Evolutionary conservation across 2,329 filamentous ascomycete species (phyloP).

Genomic region (Beauveria varroae): DNA sequence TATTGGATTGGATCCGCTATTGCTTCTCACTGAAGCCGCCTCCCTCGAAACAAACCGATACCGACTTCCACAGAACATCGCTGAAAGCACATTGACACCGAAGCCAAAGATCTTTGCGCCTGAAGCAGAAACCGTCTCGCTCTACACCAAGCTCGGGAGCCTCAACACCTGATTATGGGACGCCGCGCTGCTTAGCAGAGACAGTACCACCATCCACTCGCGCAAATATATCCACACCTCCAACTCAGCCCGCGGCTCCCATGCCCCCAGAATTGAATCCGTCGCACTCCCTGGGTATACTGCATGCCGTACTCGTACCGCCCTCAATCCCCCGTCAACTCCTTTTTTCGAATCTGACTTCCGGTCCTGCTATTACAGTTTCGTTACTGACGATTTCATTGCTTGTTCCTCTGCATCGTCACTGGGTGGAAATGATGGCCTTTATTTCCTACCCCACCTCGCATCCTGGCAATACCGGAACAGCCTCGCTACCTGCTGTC

Average conservation of each 20-base stretch:
- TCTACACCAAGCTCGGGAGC: not conserved
- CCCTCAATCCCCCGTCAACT: not conserved
- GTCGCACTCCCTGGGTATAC: not conserved
- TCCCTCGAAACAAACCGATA: too few species aligned
- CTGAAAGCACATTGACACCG: too few species aligned
- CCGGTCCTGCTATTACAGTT: not conserved
- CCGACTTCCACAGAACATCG: too few species aligned
- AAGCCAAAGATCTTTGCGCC: too few species aligned
- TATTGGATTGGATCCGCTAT: too few species aligned
- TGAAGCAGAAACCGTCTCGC: too few species aligned
- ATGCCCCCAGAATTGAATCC: not conserved
- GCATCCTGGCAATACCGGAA: conserved; percentile 9
- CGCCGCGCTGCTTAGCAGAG: not conserved
- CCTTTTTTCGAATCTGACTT: not conserved
- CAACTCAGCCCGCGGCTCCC: not conserved
- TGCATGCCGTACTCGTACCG: not conserved
- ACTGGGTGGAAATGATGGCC: not conserved
- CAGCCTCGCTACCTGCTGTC: conserved; percentile 7
- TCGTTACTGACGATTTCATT: not conserved
- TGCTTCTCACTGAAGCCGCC: too few species aligned
- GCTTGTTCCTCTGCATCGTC: not conserved
- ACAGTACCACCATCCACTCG: not conserved
- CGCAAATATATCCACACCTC: not conserved
- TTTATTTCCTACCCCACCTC: not conserved
- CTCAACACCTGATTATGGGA: not conserved